phyloP scores from a whole-genome alignment of 2,329 filamentous ascomycete genomes.

The Fusarium miscanthi region DNA sequence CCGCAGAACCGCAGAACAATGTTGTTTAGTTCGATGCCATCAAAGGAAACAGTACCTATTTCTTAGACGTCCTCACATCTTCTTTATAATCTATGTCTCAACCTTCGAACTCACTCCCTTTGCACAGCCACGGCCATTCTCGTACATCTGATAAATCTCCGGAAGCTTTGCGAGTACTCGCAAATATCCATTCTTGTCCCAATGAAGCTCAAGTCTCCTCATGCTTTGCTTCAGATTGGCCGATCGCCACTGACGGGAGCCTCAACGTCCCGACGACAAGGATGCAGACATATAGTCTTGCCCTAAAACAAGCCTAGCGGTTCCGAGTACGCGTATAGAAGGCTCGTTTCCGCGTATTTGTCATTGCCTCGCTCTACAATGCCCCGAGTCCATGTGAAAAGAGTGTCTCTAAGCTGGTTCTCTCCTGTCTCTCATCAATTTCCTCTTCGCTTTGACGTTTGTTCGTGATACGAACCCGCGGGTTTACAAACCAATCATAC shows the following conservation, averaged over 20 bases:
- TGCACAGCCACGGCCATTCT: background rate
- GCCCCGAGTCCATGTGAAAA: constrained; percentile 13
- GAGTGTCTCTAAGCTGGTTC: background rate
- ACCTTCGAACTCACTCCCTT: background rate
- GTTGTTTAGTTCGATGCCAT: background rate
- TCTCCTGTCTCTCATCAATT: constrained; percentile 7
- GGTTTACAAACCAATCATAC: constrained; percentile 11
- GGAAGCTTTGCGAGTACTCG: constrained; percentile 3
- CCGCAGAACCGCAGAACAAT: background rate
- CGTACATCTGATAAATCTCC: background rate
- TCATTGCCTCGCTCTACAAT: constrained; percentile 14
- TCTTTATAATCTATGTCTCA: background rate
- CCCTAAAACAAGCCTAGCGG: constrained; percentile 23
- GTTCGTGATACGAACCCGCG: constrained; percentile 36
- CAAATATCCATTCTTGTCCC: background rate
- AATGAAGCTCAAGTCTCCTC: background rate
- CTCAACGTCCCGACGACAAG: constrained; percentile 15
- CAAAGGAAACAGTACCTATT: background rate
- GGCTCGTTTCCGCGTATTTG: constrained; percentile 36
- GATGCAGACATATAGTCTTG: background rate
- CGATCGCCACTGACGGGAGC: background rate
- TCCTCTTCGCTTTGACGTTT: constrained; percentile 5
- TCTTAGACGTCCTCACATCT: background rate
- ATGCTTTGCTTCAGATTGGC: background rate
- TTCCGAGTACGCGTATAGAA: constrained; percentile 40